A percentile compares a stretch with the other conserved stretches of the same genome.
These are phyloP conservation scores for Candida khao-thaluensis DNA, from an alignment of 805 yeast genomes.

Conservation along the genomic window DNA sequence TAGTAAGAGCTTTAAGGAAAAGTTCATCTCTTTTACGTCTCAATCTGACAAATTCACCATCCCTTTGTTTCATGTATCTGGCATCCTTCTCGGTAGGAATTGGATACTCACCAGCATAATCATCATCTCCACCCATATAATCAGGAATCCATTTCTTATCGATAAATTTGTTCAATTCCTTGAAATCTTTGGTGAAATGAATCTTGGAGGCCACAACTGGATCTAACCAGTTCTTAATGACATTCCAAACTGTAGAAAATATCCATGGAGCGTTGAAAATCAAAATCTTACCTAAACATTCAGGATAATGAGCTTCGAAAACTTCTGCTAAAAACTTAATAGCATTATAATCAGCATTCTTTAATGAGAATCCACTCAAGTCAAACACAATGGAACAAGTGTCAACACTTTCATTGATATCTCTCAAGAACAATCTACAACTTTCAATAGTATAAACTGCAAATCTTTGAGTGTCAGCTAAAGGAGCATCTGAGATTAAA, in stretches of 20 bases:
- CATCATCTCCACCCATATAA: constrained; percentile 73
- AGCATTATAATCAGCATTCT: constrained; percentile 91
- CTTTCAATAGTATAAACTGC: constrained; percentile 78
- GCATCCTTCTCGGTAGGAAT: constrained; percentile 56
- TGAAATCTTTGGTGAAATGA: constrained; percentile 67
- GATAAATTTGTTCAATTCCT: constrained; percentile 67
- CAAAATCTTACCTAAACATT: constrained; percentile 77
- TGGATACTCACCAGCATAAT: constrained; percentile 64
- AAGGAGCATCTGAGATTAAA: constrained; percentile 49
- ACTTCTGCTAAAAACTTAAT: constrained; percentile 86
- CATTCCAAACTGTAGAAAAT: constrained; percentile 90
- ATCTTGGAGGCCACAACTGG: constrained; percentile 95
- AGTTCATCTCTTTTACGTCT: constrained; percentile 54
- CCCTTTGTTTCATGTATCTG: constrained; percentile 28
- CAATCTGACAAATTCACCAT: constrained; percentile 35
- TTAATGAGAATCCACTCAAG: constrained; percentile 77
- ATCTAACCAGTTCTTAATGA: constrained; percentile 90
- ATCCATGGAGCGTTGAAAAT: constrained; percentile 98
- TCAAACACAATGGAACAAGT: constrained; percentile 72
- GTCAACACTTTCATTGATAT: constrained; percentile 65
- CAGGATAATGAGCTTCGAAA: constrained; percentile 97
- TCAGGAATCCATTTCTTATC: constrained; percentile 60
- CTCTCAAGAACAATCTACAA: constrained; percentile 64
- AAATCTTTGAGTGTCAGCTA: constrained; percentile 70
- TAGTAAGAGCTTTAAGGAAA: constrained; percentile 52